Conservation (phyloP, 2,329 filamentous ascomycete genomes). For the Colletotrichum shisoi region DNA sequence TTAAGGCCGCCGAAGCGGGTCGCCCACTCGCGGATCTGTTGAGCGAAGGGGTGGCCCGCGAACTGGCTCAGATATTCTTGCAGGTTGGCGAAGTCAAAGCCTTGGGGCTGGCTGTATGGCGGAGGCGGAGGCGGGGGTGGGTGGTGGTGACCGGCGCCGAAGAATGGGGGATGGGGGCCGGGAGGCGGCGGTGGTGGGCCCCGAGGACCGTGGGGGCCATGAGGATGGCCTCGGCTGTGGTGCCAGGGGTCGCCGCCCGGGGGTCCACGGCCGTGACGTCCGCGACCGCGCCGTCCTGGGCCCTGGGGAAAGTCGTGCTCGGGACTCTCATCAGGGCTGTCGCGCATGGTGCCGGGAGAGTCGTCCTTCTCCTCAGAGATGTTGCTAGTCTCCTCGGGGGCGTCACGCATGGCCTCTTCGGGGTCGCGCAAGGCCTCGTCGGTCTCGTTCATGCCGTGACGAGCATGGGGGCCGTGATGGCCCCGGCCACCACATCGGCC, state of each 20-base stretch:
- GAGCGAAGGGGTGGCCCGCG: conserved; percentile 54
- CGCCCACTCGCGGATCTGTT: conserved; percentile 52
- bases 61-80: conserved; percentile 48
- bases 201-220: conserved; percentile 35
- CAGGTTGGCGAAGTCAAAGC: conserved; percentile 52
- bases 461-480: conserved; percentile 31
- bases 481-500: conserved; percentile 31
- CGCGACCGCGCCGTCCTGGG: conserved; percentile 41
- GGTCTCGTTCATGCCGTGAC: conserved; percentile 39
- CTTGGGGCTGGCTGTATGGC: conserved; percentile 39
- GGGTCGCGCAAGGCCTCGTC: conserved; percentile 31
- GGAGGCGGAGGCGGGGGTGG: conserved; percentile 41
- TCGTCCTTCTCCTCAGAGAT: conserved; percentile 47
- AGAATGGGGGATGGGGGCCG: conserved; percentile 42
- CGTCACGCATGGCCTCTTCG: conserved; percentile 43
- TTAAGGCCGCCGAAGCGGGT: conserved; percentile 25
- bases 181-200: conserved; percentile 40
- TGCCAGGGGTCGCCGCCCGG: conserved; percentile 31
- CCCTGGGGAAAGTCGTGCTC: conserved; percentile 46
- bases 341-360: conserved; percentile 48
- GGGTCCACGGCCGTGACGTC: conserved; percentile 33
- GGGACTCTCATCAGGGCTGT: conserved; percentile 47
- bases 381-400: conserved; percentile 42
- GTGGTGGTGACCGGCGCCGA: conserved; percentile 41
- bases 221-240: conserved; percentile 27